Base-by-base conservation (phyloP, 129 eudicot species). In the Calendula officinalis region DNA sequence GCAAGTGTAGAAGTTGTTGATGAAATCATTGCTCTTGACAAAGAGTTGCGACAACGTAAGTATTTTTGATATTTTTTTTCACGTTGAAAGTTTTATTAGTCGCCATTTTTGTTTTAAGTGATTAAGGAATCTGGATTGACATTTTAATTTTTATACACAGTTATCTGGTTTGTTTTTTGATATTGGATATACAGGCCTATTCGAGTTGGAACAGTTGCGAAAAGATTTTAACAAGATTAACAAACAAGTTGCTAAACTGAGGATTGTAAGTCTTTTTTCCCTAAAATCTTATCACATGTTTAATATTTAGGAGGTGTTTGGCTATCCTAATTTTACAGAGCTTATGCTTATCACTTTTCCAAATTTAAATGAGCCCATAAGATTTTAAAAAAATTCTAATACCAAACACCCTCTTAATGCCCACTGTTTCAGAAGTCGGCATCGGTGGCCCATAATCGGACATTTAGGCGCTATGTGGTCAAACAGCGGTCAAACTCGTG, bases 11-110 rank as follows among this genome's bases (percentile, higher is more conserved):
- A 68, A 54, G 61, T 90, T 44, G 89, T 90, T 5, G 91, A 90
- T 77, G 86, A 90, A 62, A 79, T 86, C 73, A 90, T 90, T 47
- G 53, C 16, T 39, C 89, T 90, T 5, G 97, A 90, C 84, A 82
- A 81, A 62, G 81, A 72, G 71, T 86, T 83, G 91, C 77, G 92
- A 6, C 79, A 79, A 60, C 77, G 95, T 90, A 76, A 64, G 15
- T 22, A 0, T 22, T 22, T 67, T 75, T n/a, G n/a, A n/a, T n/a
- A n/a, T n/a, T n/a, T 9, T 42, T 33, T 12, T 42, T 41, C 50
- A 69, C 48, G 15, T 50, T 38, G 30, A 22, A 0, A 7, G 8
- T 43, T 38, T 64, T 17, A 58, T 65, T 64, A 16, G 36, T 64
- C 7, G 50, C 7, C 41, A 4, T 34, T 59, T 51, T 60, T 47